Conservation (phyloP, 2,329 filamentous ascomycete species). For the Colletotrichum simmondsii region DNA sequence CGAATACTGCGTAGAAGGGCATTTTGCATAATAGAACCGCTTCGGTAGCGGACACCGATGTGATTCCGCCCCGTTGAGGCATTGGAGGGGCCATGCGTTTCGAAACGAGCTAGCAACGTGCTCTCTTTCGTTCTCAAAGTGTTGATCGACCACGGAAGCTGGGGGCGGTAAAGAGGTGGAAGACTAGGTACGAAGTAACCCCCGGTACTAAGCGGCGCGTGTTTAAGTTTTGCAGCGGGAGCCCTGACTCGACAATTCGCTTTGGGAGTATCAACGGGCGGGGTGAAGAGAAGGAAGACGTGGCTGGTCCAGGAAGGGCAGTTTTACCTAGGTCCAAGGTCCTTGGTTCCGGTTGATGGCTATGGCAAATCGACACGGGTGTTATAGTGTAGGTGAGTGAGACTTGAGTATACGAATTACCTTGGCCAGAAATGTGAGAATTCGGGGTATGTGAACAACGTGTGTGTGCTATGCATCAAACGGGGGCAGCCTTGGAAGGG, state of each 20-base stretch:
- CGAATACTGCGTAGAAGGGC: neutral
- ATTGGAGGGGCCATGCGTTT: neutral
- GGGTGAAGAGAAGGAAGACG: constrained; percentile 1
- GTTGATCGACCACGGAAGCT: neutral
- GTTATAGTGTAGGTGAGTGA: neutral
- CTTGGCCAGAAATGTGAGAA: no score
- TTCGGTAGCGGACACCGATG: constrained; percentile 20
- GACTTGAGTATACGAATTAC: neutral
- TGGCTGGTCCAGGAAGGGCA: neutral
- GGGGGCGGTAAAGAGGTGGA: constrained; percentile 6
- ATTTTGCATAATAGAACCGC: neutral
- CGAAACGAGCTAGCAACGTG: constrained; percentile 23
- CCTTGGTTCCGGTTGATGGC: neutral
- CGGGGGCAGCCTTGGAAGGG: constrained; percentile 1
- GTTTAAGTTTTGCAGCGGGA: neutral
- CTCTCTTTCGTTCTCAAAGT: neutral
- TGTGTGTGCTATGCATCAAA: neutral
- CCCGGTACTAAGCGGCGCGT: neutral
- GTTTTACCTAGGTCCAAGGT: neutral
- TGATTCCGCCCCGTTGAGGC: constrained; percentile 2
- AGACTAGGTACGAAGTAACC: neutral
- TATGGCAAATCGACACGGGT: neutral
- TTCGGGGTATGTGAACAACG: neutral
- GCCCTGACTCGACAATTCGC: constrained; percentile 17
- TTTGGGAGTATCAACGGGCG: constrained; percentile 16